Percentiles rank a stretch among this genome's conserved stretches.
Conservation (phyloP, 2,329 filamentous ascomycete genomes). For the Botrytis paeoniae region DNA sequence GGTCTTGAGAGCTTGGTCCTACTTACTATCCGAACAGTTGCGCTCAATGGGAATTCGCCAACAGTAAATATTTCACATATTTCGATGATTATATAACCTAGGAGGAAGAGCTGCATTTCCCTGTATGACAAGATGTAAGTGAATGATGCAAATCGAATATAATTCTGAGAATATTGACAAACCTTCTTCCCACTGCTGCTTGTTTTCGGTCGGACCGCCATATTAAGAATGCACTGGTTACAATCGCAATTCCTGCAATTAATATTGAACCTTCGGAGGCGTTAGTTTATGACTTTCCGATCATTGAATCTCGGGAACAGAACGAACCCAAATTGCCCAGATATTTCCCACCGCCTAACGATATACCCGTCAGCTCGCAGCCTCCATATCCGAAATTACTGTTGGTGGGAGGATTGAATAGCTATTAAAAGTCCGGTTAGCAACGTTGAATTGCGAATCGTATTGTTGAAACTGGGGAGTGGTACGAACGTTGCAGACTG, state of each 20-base stretch:
- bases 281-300: conserved; percentile 34
- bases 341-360: conserved; percentile 60
- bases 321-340: conserved; percentile 78
- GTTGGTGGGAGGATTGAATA: conserved; percentile 52
- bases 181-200: conserved; percentile 92
- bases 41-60: conserved; percentile 76
- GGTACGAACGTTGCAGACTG: conserved; percentile 75
- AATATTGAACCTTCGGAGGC: conserved; percentile 72
- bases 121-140: conserved; percentile 45
- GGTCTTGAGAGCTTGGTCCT: conserved; percentile 8
- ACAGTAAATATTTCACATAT: conserved; percentile 97
- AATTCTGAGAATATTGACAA: conserved; percentile 24
- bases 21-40: conserved; percentile 68
- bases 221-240: conserved; percentile 63
- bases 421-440: conserved; percentile 44
- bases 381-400: conserved; percentile 46
- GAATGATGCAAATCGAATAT: not conserved
- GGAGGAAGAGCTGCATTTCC: conserved; percentile 93
- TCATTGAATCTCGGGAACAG: conserved; percentile 38
- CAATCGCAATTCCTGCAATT: conserved; percentile 73
- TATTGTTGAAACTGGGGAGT: conserved; percentile 13
- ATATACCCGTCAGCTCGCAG: conserved; percentile 74
- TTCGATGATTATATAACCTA: conserved; percentile 80
- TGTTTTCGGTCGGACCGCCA: conserved; percentile 83
- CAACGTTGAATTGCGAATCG: conserved; percentile 15